Base-by-base conservation (phyloP, 805 yeast species). In the Candida boleticola region DNA sequence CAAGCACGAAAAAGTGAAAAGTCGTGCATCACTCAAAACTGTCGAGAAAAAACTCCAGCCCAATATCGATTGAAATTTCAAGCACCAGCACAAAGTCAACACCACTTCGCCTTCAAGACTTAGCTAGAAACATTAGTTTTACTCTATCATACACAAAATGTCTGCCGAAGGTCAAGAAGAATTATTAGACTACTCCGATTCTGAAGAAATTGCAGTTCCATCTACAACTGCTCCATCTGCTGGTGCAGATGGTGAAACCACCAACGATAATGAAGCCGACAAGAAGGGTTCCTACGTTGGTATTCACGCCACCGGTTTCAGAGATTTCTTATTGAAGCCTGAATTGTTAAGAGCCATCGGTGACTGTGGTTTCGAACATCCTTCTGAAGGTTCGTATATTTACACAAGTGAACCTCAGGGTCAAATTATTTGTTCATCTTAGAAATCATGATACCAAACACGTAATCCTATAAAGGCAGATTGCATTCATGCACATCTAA, bases 301-400 rank as follows among this genome's bases (percentile, higher is more conserved):
- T 61, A 87, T 89, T 57, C 98, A 93, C 70, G 92, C 98, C 51
- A 92, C 98, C 51, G 97, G 97, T 65, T 92, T 93, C 83, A 88
- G 95, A 71, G 99, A 93, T 73, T 92, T 92, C 71, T 74, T 93
- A 61, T 79, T 92, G 69, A 93, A 93, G 74, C 97, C 98, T 25
- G 99, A 93, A 74, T 79, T 92, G 55, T 78, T 92, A 60, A 85
- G 99, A 73, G 99, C 99, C 51, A 92, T 92, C 63, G 95, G 90
- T 54, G 99, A 92, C 72, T 89, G 97, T 77, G 99, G 99, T 77
- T 92, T 92, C 65, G 99, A 92, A 76, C 99, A 92, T 75, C 99
- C 99, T 52, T 89, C 97, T 52, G 99, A 92, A 84, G 95, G 93
- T 86, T 73, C 79, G 93, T 83, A 66, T 59, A 33, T 38, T 9